Base-by-base conservation (phyloP, 306 rosid genomes). In the Sophora flavescens region DNA sequence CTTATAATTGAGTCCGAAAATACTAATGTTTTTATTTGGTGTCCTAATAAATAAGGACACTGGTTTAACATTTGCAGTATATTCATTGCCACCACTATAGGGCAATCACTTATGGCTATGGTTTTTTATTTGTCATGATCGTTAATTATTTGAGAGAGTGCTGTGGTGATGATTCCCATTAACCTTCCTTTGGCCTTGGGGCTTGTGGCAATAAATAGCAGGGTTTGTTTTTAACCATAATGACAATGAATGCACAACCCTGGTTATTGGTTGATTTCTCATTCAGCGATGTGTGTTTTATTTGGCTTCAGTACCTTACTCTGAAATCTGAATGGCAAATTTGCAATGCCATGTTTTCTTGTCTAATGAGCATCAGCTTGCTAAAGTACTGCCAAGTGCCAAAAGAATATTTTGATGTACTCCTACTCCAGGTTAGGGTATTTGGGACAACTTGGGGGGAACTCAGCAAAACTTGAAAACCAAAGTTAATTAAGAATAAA, bases 151-250 rank as follows among this genome's bases (percentile, higher is more conserved):
- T 70, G 18, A 52, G 57, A 16, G 48, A n/a, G 17, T 52, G 3
- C n/a, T 52, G 54, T 42, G 70, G 53, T 68, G 72, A 72, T 59
- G 32, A 32, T 42, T 75, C 45, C 28, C 35, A 39, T 39, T 30
- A 17, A 35, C 42, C 39, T 35, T 62, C 74, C 58, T 18, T 42
- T 57, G 71, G 66, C 22, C 59, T 78, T 32, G 85, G 76, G 50
- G 28, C 16, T 35, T 17, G 79, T 48, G 51, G 70, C 68, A 58
- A 48, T 76, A 81, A 63, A 78, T 72, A 28, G 70, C 75, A 68
- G 22, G 26, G 45, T 63, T 85, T 88, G 83, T 63, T 71, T 61
- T 72, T 70, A 65, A 72, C 78, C 78, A 64, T 60, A 59, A 67
- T 50, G 88, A 78, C 72, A 63, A 70, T 33, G 56, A 45, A 70